Base-by-base conservation (phyloP, 768 basidiomycete genomes). In the Tephrocybe sp. region DNA sequence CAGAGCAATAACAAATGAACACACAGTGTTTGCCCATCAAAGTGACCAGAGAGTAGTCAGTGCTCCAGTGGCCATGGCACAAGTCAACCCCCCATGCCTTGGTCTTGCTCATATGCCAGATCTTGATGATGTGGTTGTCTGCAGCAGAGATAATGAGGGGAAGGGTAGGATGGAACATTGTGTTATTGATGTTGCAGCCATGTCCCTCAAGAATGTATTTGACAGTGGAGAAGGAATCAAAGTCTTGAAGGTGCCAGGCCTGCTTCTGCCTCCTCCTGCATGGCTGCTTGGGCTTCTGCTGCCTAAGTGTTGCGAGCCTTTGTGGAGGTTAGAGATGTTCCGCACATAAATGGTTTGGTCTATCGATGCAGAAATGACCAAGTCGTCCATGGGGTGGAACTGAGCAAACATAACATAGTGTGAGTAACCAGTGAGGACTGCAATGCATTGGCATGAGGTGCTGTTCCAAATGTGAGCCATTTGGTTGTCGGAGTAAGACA, bases 401-500 rank as follows among this genome's bases (percentile, higher is more conserved):
- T 92, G 89, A 26, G 93, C 97, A 34, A 92, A 97, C 93, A 96
- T 96, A 71, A 99, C 92, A 69, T 98, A 99, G 79, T 99, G 96
- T 5, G 96, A 98, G 69, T 99, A 97, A 11, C 96, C 96, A 1
- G 97, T n/a, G n/a, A n/a, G n/a, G n/a, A n/a, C n/a, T n/a, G n/a
- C n/a, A n/a, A n/a, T n/a, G n/a, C n/a, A n/a, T 99, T 94, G 93
- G 56, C 97, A 80, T 22, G 91, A 93, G 25, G 95, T 97, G 78
- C 94, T 98, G 76, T 98, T 98, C 97, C 97, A 98, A 72, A 99
- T 95, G 44, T 97, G 86, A 70, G 98, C 98, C 8, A 97, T 99
- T 73, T 99, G 97, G 73, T 99, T 97, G 64, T 99, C 97, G 18
- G 92, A 92, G 45, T 80, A 77, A 8, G 93, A 96, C 54, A 96